Evolutionary conservation across 192 early-diverging fungal species (phyloP), one percentile per base, ranked within the genome.

Genomic region (Dissophora ornata): DNA sequence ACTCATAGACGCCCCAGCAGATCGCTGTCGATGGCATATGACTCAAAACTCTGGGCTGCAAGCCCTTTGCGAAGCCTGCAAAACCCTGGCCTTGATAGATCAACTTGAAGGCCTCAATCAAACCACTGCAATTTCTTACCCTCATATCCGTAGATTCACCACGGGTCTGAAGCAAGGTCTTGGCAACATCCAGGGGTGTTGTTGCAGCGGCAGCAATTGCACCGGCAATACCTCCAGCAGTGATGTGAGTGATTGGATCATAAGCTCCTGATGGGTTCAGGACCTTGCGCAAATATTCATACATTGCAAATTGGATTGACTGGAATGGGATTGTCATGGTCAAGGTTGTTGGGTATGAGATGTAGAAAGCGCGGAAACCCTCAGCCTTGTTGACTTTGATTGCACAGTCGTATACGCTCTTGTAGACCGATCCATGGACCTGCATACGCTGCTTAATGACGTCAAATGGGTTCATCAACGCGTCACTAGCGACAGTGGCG

Each of bases 401-500:
- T 2, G 90, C 91, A 57, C 93, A 95, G 21, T 93, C 87, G 7
- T 86, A 4, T 19, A 95, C 89, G 34, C 71, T 88, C n/a, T 85
- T 83, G 66, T 95, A 90, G 4, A 79, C 80, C 0, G 94, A 87
- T 34, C 89, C 90, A 7, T 88, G 87, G 19, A 96, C 81, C 80
- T 98, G 97, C 94, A 97, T 95, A 30, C 97, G 87, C 80, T 98
- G 97, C 74, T 98, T 98, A 79, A 97, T 85, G 18, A 98, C 96
- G 80, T 99, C 97, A 82, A 99, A 99, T 13, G 97, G 97, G 69
- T 94, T 99, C 92, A 96, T 94, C 45, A 99, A 80, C 6, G 92
- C 90, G 62, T 99, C 97, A 81, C 90, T 89, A 10, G 91, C 82
- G 24, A 96, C 80, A 6, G 96, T 97, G 8, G 97, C 97, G 71